Evolutionary conservation across 768 basidiomycete species (phyloP).

Genomic region (Guyanaporus albipodus): DNA sequence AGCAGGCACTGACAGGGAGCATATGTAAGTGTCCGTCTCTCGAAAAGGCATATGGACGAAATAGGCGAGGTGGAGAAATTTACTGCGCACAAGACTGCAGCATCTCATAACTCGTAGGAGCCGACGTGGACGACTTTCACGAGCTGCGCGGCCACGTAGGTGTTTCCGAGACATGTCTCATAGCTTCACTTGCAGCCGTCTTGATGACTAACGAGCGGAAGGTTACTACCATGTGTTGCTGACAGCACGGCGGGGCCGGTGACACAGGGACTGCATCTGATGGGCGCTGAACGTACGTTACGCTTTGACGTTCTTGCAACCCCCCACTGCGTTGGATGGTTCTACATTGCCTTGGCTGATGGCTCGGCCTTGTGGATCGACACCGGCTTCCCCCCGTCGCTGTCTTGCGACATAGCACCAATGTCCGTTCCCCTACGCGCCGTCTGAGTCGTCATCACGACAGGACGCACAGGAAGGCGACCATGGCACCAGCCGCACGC

Average conservation of each 20-base stretch:
- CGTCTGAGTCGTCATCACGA: too few species aligned
- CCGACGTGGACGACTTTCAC: constrained; percentile 1
- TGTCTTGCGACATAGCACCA: too few species aligned
- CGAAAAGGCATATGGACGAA: background rate
- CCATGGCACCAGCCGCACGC: too few species aligned
- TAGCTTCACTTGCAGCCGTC: background rate
- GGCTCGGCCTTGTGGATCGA: constrained; percentile 3
- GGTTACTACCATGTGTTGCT: constrained; percentile 4
- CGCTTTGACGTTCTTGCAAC: constrained; percentile 3
- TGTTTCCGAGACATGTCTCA: constrained; percentile 2
- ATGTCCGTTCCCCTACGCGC: too few species aligned
- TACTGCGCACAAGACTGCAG: background rate
- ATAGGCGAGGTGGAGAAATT: background rate
- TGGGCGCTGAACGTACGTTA: constrained; percentile 11
- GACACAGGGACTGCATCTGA: constrained; percentile 7
- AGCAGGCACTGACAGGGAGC: background rate
- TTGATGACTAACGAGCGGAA: constrained; percentile 7
- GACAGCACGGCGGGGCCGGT: constrained; percentile 15
- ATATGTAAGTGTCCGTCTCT: constrained; percentile 5
- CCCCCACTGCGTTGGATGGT: constrained; percentile 6
- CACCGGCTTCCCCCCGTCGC: too few species aligned
- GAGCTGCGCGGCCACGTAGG: background rate
- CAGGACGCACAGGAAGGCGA: background rate
- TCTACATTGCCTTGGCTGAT: background rate
- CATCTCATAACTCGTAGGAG: background rate